Percentiles rank a stretch among this genome's conserved stretches.
Conservation (phyloP, 2,329 filamentous ascomycete genomes). For the Tolypocladium nubicola region DNA sequence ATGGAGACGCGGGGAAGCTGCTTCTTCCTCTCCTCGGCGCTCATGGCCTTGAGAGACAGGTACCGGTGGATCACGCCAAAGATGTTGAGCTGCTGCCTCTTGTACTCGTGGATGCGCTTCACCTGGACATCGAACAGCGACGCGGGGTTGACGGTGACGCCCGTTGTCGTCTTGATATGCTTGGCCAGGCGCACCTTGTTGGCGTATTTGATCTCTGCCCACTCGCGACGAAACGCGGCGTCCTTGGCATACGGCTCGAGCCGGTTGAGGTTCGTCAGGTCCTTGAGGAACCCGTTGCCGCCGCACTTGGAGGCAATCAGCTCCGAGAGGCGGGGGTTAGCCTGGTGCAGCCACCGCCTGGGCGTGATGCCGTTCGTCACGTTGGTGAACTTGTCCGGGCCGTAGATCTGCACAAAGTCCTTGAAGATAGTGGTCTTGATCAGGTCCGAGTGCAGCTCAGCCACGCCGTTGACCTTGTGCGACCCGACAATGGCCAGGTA, state of each 20-base stretch:
- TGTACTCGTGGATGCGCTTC: slow-evolving; percentile 99
- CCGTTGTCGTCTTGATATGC: slow-evolving; percentile 75
- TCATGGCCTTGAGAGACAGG: slow-evolving; percentile 77
- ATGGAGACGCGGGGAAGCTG: slow-evolving; percentile 81
- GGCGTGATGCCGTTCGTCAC: slow-evolving; percentile 98
- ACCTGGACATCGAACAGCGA: slow-evolving; percentile 95
- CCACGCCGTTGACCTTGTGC: slow-evolving; percentile 98
- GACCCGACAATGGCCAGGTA: slow-evolving; percentile 91
- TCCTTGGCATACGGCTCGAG: slow-evolving; percentile 79
- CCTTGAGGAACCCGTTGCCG: slow-evolving; percentile 75
- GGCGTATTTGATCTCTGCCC: slow-evolving; percentile 90
- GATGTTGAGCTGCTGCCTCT: slow-evolving; percentile 97
- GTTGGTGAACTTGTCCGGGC: slow-evolving; percentile 95
- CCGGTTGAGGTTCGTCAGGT: slow-evolving; percentile 76
- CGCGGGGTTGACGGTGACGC: slow-evolving; percentile 73
- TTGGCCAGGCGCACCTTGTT: slow-evolving; percentile 91
- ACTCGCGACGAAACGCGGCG: slow-evolving; percentile 84
- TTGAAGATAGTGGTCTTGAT: slow-evolving; percentile 99
- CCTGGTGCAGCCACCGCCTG: slow-evolving; percentile 92
- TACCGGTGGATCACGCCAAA: slow-evolving; percentile 97
- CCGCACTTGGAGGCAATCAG: slow-evolving; percentile 86
- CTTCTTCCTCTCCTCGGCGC: slow-evolving; percentile 75
- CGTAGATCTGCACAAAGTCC: slow-evolving; percentile 92
- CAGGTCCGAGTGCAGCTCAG: slow-evolving; percentile 92
- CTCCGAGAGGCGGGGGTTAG: slow-evolving; percentile 84